Evolutionary conservation across 345 rosid genomes (phyloP).

Genomic region (Eucalyptus marginata): DNA sequence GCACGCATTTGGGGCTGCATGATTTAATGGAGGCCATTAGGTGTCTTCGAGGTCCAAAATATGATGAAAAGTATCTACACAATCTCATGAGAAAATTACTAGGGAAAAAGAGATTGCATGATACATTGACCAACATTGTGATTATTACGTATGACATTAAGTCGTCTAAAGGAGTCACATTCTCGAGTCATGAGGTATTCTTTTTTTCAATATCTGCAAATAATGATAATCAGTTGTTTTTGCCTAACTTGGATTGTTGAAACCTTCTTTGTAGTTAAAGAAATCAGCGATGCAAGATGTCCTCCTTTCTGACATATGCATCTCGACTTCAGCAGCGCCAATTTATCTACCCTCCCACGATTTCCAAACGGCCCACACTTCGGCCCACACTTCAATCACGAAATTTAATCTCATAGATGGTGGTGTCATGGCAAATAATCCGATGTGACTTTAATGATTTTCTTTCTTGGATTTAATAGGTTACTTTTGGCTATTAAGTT

Average conservation of each 20-base stretch:
- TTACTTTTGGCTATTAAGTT: neutral
- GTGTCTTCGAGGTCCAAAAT: too few relatives aligned
- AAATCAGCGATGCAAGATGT: neutral
- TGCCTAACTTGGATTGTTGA: neutral
- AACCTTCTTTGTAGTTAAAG: neutral
- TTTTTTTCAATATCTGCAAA: neutral
- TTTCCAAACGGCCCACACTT: neutral
- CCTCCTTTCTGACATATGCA: neutral
- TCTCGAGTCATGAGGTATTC: neutral
- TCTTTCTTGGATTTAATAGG: neutral
- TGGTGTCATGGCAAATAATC: neutral
- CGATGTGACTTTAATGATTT: neutral
- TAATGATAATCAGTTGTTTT: accelerated
- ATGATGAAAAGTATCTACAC: too few relatives aligned
- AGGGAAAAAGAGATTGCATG: neutral
- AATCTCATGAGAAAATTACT: too few relatives aligned
- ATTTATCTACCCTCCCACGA: neutral
- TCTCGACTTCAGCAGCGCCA: neutral
- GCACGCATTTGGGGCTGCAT: too few relatives aligned
- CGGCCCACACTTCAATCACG: neutral
- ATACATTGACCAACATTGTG: neutral
- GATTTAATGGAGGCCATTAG: too few relatives aligned
- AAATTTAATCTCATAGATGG: neutral
- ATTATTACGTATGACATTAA: neutral
- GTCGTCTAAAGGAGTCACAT: neutral